These are phyloP conservation scores for Plectosphaerella plurivora DNA, from an alignment of 2,329 filamentous ascomycete genomes.

Conservation along the genomic window DNA sequence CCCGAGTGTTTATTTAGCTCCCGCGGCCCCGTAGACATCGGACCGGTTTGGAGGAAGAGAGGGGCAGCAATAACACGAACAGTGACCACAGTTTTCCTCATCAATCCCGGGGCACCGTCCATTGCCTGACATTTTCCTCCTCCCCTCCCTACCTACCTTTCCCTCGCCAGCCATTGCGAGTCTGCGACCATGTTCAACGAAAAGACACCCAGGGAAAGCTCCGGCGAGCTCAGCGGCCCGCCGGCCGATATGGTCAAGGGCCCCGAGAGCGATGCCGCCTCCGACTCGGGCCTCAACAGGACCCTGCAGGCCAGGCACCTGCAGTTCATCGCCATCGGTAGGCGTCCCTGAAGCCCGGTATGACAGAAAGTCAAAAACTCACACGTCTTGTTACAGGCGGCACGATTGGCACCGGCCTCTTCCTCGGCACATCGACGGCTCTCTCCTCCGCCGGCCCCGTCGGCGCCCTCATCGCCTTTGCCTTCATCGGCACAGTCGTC, in stretches of 20 bases:
- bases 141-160: background rate
- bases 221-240: background rate
- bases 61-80: too few relatives aligned
- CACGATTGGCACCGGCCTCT: slow-evolving; percentile 70
- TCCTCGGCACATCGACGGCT: slow-evolving; percentile 62
- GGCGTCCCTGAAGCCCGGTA: background rate
- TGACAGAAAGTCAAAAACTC: slow-evolving; percentile 2
- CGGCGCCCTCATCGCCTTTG: slow-evolving; percentile 62
- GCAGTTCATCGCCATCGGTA: slow-evolving; percentile 45
- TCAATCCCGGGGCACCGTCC: background rate
- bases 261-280: slow-evolving; percentile 30
- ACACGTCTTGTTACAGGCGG: slow-evolving; percentile 26
- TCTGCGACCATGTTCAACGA: background rate
- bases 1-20: background rate
- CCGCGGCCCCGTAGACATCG: background rate
- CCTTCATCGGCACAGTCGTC: slow-evolving; percentile 67
- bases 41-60: too few relatives aligned
- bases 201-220: background rate
- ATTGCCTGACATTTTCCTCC: background rate
- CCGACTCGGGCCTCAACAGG: slow-evolving; percentile 28
- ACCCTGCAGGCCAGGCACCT: slow-evolving; percentile 35
- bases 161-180: background rate
- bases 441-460: slow-evolving; percentile 61
- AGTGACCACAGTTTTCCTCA: background rate
- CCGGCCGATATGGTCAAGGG: slow-evolving; percentile 8